Base-by-base conservation (phyloP, 352 stramenopile species). In the Globisporangium carolinianum region DNA sequence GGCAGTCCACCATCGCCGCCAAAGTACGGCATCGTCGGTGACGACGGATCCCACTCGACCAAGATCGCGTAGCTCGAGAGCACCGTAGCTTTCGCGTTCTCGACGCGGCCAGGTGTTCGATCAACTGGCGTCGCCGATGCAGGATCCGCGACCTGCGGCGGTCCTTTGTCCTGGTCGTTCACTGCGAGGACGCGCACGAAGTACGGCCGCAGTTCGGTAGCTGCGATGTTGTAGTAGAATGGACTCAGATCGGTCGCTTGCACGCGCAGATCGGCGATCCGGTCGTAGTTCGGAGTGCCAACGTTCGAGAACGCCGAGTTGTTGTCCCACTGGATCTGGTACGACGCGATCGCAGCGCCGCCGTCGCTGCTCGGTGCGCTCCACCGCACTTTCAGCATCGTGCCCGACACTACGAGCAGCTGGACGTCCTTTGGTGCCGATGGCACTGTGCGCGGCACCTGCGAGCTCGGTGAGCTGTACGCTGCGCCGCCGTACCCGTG, bases 301-400 rank as follows among this genome's bases (percentile, higher is more conserved):
- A 94, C 76, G 59, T 92, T 95, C 7, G 55, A 46, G 56, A 98
- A 97, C 0, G 68, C 65, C 4, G 48, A 59, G 12, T 55, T 65
- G 6, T 71, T 86, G 61, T 98, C 94, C 95, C 95, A 98, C 72
- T 99, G 82, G 47, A 99, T 72, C 39, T 65, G 63, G 68, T 98
- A 99, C 43, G 83, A 87, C 7, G 72, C 69, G 42, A 99, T 80
- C 3, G 54, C 14, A 9, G 79, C 69, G 0, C 92, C 93, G 12
- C 89, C 90, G 59, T 91, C 61, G 37, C 59, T 86, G 0, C 35
- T 15, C 3, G 93, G 90, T 2, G 62, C 15, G 0, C 59, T 62
- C 91, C 91, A 98, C 0, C 63, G 58, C 0, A 95, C 58, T 67
- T 97, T 97, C 4, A 97, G 56, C 37, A 78, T 63, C 4, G 69